phyloP scores from a whole-genome alignment of 306 rosid genomes.

The Vicia sativa region DNA sequence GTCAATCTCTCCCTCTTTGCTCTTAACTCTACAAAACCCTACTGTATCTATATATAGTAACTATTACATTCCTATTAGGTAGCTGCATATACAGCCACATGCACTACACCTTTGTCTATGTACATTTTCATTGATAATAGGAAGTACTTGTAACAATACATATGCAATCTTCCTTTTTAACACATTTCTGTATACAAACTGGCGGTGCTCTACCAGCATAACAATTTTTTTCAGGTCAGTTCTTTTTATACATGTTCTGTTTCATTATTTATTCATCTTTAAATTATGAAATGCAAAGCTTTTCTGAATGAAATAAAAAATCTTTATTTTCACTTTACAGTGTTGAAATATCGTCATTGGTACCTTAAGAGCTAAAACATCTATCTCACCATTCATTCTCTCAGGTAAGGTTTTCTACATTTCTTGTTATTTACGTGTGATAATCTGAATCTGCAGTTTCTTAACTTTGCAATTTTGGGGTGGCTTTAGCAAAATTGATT shows the following conservation, averaged over 20 bases:
- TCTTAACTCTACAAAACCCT: not conserved
- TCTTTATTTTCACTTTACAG: not conserved
- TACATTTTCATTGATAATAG: not conserved
- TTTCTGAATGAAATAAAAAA: not conserved
- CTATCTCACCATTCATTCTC: not conserved
- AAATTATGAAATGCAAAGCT: not conserved
- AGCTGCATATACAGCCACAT: not conserved
- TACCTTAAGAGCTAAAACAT: not conserved
- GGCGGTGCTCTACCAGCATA: not conserved
- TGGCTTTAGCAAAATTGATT: not conserved
- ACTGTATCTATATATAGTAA: not conserved
- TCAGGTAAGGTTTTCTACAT: not conserved
- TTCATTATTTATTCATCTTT: not conserved
- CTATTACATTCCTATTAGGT: not conserved
- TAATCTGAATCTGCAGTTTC: not conserved
- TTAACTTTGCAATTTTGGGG: not conserved
- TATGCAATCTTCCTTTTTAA: not conserved
- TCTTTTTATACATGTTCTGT: not conserved
- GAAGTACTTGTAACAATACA: not conserved
- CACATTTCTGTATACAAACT: not conserved
- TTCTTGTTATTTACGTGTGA: not conserved
- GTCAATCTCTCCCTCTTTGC: not conserved
- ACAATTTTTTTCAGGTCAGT: not conserved
- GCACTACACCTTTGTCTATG: not conserved
- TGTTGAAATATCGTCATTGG: not conserved